Conservation (phyloP, 305 asterid species). For the Plantago coronopus region DNA sequence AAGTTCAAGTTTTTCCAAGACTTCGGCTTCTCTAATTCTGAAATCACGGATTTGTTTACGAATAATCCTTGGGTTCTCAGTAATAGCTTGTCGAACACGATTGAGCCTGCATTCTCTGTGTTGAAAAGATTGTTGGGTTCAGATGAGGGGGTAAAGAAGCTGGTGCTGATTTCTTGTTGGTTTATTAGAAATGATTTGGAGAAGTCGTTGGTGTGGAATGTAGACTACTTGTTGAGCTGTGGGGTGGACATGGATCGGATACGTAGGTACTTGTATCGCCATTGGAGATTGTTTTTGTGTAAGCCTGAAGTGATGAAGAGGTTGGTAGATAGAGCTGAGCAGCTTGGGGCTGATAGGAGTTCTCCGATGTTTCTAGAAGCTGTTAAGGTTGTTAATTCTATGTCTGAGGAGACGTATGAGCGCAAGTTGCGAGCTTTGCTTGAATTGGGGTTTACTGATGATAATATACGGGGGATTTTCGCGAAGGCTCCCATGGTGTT, state of each 20-base stretch:
- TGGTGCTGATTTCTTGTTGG: constrained; percentile 18
- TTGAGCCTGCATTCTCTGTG: constrained; percentile 19
- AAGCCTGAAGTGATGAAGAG: constrained; percentile 23
- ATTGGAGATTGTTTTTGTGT: constrained; percentile 26
- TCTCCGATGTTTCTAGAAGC: constrained; percentile 28
- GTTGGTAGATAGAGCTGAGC: constrained; percentile 20
- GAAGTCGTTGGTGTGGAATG: constrained; percentile 26
- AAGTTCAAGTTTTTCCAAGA: constrained; percentile 30
- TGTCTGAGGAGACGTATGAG: constrained; percentile 25
- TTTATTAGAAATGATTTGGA: constrained; percentile 20
- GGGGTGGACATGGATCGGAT: constrained; percentile 23
- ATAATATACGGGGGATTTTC: constrained; percentile 20
- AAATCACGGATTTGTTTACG: constrained; percentile 22
- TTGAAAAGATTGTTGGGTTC: constrained; percentile 28
- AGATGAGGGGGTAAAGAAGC: constrained; percentile 21
- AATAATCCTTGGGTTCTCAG: constrained; percentile 13
- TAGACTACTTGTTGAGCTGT: constrained; percentile 23
- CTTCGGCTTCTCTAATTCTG: constrained; percentile 20
- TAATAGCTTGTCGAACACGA: constrained; percentile 6
- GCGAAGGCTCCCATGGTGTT: constrained; percentile 24
- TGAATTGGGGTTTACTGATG: constrained; percentile 29
- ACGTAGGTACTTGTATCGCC: not conserved
- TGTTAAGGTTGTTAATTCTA: constrained; percentile 21
- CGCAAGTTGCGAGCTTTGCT: constrained; percentile 26
- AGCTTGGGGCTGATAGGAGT: constrained; percentile 19